Evolutionary conservation across 2,329 filamentous ascomycete genomes (phyloP).

Genomic region (Thermoascus crustaceus): DNA sequence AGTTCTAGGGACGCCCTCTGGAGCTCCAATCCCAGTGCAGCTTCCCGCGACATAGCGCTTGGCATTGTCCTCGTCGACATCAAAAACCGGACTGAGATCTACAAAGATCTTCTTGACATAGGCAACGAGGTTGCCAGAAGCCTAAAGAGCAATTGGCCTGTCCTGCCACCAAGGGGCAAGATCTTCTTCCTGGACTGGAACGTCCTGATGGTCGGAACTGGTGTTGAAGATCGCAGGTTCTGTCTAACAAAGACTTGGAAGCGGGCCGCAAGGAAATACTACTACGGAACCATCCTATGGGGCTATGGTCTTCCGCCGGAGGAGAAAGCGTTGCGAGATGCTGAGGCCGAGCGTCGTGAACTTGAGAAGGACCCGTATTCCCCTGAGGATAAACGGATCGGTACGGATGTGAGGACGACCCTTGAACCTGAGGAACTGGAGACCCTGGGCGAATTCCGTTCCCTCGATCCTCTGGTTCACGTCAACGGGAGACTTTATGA

Average conservation of each 20-base stretch:
- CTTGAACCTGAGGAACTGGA: slow-evolving; percentile 21
- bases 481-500: slow-evolving; percentile 4
- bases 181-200: slow-evolving; percentile 26
- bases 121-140: slow-evolving; percentile 11
- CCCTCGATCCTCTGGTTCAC: slow-evolving; percentile 9
- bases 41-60: slow-evolving; percentile 9
- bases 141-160: slow-evolving; percentile 3
- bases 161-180: slow-evolving; percentile 14
- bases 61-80: slow-evolving; percentile 23
- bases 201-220: slow-evolving; percentile 12
- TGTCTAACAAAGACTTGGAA: slow-evolving; percentile 22
- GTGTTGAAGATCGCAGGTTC: slow-evolving; percentile 13
- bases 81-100: slow-evolving; percentile 7
- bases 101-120: slow-evolving; percentile 16
- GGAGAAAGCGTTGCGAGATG: not conserved
- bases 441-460: slow-evolving; percentile 12
- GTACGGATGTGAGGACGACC: slow-evolving; percentile 14
- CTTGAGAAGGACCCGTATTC: not conserved
- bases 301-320: slow-evolving; percentile 2
- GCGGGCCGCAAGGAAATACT: slow-evolving; percentile 19
- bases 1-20: slow-evolving; percentile 6
- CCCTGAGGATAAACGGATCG: not conserved
- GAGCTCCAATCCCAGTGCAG: slow-evolving; percentile 16
- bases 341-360: not conserved
- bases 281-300: slow-evolving; percentile 29